A percentile compares a stretch with the other conserved stretches of the same genome.
phyloP scores from a whole-genome alignment of 768 basidiomycete species.

The Russula emetica region DNA sequence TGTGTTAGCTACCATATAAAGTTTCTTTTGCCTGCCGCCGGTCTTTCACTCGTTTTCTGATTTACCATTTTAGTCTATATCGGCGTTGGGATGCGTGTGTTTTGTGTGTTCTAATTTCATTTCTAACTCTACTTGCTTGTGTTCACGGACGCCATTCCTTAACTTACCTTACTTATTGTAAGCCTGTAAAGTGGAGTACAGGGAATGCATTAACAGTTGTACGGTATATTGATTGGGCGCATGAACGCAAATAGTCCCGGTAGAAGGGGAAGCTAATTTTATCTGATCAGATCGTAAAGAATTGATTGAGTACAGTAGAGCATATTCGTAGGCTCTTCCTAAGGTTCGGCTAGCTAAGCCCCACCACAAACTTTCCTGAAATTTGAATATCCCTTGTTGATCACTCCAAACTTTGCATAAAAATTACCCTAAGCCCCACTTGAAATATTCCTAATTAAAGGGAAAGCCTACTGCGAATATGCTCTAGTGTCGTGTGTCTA shows the following conservation, averaged over 20 bases:
- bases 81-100: not conserved
- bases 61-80: constrained; percentile 18
- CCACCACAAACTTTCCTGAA: too few relatives aligned
- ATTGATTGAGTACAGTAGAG: too few relatives aligned
- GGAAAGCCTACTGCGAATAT: too few relatives aligned
- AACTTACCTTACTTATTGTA: constrained; percentile 12
- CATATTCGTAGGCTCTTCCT: too few relatives aligned
- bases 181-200: constrained; percentile 9
- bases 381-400: too few relatives aligned
- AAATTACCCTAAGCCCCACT: too few relatives aligned
- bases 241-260: not conserved
- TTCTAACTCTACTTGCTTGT: constrained; percentile 7
- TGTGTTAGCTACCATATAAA: not conserved
- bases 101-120: constrained; percentile 7
- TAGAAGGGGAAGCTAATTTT: not conserved
- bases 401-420: too few relatives aligned
- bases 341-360: too few relatives aligned
- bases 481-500: too few relatives aligned
- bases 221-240: not conserved
- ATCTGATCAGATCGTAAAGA: too few relatives aligned
- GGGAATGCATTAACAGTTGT: constrained; percentile 10
- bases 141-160: constrained; percentile 14
- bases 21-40: not conserved
- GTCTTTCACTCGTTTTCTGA: constrained; percentile 17
- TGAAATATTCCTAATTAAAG: too few relatives aligned